Evolutionary conservation across 2,329 filamentous ascomycete species (phyloP).

Genomic region (Neonectria punicea): DNA sequence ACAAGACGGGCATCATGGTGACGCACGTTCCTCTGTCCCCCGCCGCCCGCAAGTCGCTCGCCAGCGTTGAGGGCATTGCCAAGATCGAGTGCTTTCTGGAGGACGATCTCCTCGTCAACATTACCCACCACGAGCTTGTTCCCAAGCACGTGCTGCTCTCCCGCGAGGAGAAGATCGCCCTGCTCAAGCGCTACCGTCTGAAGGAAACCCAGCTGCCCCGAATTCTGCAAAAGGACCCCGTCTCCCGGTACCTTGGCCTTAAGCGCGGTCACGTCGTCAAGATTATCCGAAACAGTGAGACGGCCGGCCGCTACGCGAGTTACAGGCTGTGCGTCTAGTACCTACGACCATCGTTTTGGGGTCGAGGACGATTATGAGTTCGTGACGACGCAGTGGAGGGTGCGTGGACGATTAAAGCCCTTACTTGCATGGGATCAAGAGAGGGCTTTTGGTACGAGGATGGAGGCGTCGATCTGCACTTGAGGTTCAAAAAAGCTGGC

Average conservation of each 20-base stretch:
- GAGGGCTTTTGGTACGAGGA: constrained; percentile 37
- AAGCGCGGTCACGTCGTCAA: constrained; percentile 96
- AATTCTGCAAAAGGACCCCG: constrained; percentile 90
- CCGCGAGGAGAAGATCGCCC: constrained; percentile 84
- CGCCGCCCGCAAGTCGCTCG: constrained; percentile 87
- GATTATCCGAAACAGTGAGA: constrained; percentile 96
- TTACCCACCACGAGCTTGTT: constrained; percentile 96
- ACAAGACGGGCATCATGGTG: constrained; percentile 91
- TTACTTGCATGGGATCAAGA: constrained; percentile 28
- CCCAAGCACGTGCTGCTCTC: constrained; percentile 93
- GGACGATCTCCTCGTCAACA: constrained; percentile 96
- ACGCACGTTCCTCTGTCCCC: constrained; percentile 84
- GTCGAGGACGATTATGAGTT: constrained; percentile 5
- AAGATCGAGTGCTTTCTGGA: constrained; percentile 96
- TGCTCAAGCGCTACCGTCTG: constrained; percentile 89
- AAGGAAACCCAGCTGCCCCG: constrained; percentile 98
- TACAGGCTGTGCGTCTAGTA: constrained; percentile 78
- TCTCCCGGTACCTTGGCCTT: constrained; percentile 90
- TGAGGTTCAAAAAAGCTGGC: constrained; percentile 45
- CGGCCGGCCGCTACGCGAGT: constrained; percentile 94
- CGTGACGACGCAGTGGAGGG: not conserved
- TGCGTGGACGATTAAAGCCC: constrained; percentile 7
- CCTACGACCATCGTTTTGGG: not conserved
- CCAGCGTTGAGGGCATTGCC: constrained; percentile 77
- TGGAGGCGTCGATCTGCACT: constrained; percentile 45